Conservation (phyloP, 352 stramenopile genomes). For the Phytophthora sp. region DNA sequence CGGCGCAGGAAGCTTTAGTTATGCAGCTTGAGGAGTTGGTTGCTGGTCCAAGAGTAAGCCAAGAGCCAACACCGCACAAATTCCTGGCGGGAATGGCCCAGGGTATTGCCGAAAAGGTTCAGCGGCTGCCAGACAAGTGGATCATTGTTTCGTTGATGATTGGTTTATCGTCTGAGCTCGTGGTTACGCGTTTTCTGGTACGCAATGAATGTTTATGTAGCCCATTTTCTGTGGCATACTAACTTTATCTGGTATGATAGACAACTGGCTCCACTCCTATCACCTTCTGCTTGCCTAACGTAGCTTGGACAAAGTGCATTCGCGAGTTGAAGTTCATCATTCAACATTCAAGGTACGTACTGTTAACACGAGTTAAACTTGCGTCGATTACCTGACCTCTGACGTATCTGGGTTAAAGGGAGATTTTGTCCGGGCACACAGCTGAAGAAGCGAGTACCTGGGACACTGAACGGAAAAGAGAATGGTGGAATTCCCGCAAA, state of each 20-base stretch:
- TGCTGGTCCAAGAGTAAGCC: slow-evolving; percentile 4
- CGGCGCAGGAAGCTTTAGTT: slow-evolving; percentile 21
- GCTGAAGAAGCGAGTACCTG: slow-evolving; percentile 58
- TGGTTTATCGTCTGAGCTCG: slow-evolving; percentile 48
- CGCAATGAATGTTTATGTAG: slow-evolving; percentile 7
- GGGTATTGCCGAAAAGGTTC: slow-evolving; percentile 30
- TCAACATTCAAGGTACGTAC: slow-evolving; percentile 58
- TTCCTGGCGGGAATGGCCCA: slow-evolving; percentile 29
- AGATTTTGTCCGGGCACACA: slow-evolving; percentile 65
- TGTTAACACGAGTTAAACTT: background rate
- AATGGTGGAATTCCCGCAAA: slow-evolving; percentile 78
- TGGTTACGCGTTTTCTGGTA: slow-evolving; percentile 55
- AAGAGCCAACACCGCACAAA: slow-evolving; percentile 1
- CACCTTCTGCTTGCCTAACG: slow-evolving; percentile 56
- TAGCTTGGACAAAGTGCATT: slow-evolving; percentile 50
- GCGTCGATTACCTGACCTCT: slow-evolving; percentile 3
- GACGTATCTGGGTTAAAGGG: slow-evolving; percentile 31
- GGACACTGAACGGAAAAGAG: slow-evolving; percentile 68
- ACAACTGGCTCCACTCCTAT: slow-evolving; percentile 45
- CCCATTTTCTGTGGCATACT: background rate
- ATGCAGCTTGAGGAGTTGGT: slow-evolving; percentile 31
- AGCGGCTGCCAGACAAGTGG: slow-evolving; percentile 48
- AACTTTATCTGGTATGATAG: slow-evolving; percentile 35
- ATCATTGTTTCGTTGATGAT: slow-evolving; percentile 50
- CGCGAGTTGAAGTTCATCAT: slow-evolving; percentile 59